Conservation (phyloP, 352 stramenopile species). For the Thalassiosira hispida region DNA sequence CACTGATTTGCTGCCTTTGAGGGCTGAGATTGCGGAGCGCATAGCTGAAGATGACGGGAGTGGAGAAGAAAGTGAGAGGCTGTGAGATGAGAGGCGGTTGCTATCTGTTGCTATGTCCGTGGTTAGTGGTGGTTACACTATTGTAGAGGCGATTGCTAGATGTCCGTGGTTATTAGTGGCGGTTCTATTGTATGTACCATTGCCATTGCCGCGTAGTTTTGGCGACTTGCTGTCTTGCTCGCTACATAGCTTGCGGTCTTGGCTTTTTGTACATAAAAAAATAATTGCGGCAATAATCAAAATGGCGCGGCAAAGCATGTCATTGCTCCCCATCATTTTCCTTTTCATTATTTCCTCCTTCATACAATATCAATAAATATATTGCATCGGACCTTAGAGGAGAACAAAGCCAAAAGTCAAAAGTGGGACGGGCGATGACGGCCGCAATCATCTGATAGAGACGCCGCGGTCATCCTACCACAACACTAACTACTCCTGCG, state of each 20-base stretch:
- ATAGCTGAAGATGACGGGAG: neutral
- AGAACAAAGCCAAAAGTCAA: neutral
- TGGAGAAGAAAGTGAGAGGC: neutral
- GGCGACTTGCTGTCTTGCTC: no score
- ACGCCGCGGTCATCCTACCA: neutral
- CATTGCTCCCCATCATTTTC: no score
- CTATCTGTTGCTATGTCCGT: no score
- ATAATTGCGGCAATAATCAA: no score
- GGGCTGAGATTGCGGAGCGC: conserved; percentile 5
- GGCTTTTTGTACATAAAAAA: no score
- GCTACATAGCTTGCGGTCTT: no score
- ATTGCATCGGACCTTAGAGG: neutral
- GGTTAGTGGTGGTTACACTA: neutral
- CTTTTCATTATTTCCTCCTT: neutral
- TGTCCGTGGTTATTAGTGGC: neutral
- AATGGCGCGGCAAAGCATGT: no score
- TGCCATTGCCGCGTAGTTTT: no score
- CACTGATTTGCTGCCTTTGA: neutral
- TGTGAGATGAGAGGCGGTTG: neutral
- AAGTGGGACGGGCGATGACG: neutral
- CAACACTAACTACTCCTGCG: neutral
- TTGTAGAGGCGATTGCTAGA: neutral
- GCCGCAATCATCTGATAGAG: neutral
- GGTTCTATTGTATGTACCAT: no score
- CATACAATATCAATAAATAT: no score